A percentile compares a stretch with the other conserved stretches of the same genome.
Evolutionary conservation across 2,329 filamentous ascomycete genomes (phyloP).

Genomic region (Dactylellina parvicollis): DNA sequence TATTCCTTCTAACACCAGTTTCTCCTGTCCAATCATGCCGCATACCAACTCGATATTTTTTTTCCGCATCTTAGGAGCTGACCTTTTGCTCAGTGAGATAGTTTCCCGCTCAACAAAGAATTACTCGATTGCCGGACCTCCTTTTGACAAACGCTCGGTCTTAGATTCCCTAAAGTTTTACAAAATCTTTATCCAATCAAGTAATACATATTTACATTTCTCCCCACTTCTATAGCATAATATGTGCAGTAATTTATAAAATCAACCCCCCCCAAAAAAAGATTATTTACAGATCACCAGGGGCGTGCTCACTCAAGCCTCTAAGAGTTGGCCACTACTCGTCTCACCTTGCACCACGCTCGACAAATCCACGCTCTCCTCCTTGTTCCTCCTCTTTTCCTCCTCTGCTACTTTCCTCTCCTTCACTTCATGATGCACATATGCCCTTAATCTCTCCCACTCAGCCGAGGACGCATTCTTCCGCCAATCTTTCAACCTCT

Average conservation of each 20-base stretch:
- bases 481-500: constrained; percentile 45
- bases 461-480: constrained; percentile 27
- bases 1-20: too few relatives aligned
- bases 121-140: too few relatives aligned
- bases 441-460: constrained; percentile 28
- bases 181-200: too few relatives aligned
- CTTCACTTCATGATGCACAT: constrained; percentile 16
- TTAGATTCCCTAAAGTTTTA: too few relatives aligned
- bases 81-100: too few relatives aligned
- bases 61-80: too few relatives aligned
- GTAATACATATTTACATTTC: not conserved
- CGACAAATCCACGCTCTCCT: not conserved
- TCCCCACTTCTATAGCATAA: not conserved
- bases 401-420: constrained; percentile 23
- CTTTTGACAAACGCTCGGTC: too few relatives aligned
- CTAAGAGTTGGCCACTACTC: constrained; percentile 2
- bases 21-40: too few relatives aligned
- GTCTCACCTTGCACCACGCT: not conserved
- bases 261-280: not conserved
- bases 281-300: constrained; percentile 28
- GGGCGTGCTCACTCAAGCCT: too few relatives aligned
- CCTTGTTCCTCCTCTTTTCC: constrained; percentile 1
- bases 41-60: too few relatives aligned
- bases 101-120: too few relatives aligned
- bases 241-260: constrained; percentile 23